Evolutionary conservation across 1,284 basidiomycete species (phyloP).

Genomic region (Volvariella surrecta): DNA sequence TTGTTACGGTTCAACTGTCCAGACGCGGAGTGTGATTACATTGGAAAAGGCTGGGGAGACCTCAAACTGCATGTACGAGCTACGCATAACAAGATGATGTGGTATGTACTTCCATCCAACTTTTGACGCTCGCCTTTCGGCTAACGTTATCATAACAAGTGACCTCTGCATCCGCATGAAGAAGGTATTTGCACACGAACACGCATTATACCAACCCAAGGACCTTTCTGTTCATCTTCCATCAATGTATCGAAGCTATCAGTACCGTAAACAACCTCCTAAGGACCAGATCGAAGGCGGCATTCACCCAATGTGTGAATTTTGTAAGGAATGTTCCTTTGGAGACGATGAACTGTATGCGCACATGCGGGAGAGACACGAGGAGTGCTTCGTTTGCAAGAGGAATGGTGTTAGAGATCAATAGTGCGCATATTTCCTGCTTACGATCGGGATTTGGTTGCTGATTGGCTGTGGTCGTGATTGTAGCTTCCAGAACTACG

Average conservation of each 20-base stretch:
- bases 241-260: slow-evolving; percentile 46
- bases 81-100: slow-evolving; percentile 74
- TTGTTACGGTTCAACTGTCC: slow-evolving; percentile 88
- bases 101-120: too few relatives aligned
- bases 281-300: slow-evolving; percentile 60
- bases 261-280: slow-evolving; percentile 19
- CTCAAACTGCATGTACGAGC: slow-evolving; percentile 76
- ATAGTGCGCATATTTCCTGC: slow-evolving; percentile 58
- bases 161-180: slow-evolving; percentile 87
- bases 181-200: slow-evolving; percentile 96
- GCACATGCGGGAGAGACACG: slow-evolving; percentile 91
- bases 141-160: slow-evolving; percentile 28
- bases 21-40: slow-evolving; percentile 73
- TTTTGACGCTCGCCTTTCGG: too few relatives aligned
- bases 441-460: slow-evolving; percentile 1
- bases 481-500: slow-evolving; percentile 72
- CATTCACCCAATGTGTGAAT: slow-evolving; percentile 81
- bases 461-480: slow-evolving; percentile 6
- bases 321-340: slow-evolving; percentile 89
- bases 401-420: slow-evolving; percentile 71
- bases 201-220: slow-evolving; percentile 71
- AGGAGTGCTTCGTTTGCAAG: slow-evolving; percentile 96
- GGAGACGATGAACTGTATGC: slow-evolving; percentile 87
- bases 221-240: slow-evolving; percentile 72
- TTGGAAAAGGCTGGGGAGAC: slow-evolving; percentile 83